Percentiles rank a stretch among this genome's conserved stretches.
phyloP scores from a whole-genome alignment of 345 rosid species.

The Murraya paniculata region DNA sequence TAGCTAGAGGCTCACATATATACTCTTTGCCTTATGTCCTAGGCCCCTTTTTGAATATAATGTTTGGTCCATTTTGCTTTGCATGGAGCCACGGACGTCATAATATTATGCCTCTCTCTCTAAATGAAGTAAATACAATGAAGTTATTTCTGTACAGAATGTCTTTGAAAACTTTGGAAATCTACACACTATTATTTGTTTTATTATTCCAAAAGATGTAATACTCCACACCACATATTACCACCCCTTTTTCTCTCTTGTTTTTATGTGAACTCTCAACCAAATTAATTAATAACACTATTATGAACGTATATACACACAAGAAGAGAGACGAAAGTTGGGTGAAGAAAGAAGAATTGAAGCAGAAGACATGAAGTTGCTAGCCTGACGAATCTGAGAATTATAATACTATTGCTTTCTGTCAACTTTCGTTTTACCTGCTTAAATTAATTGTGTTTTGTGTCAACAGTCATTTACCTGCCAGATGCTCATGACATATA shows the following conservation, averaged over 20 bases:
- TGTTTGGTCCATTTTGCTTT: conserved; percentile 13
- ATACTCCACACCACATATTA: no score
- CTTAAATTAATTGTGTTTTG: background rate
- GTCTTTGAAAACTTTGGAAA: background rate
- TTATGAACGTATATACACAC: no score
- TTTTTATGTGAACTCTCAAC: background rate
- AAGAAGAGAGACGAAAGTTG: background rate
- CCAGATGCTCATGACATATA: conserved; percentile 46
- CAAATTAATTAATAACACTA: background rate
- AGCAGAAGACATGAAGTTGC: conserved; percentile 25
- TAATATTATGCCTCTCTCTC: background rate
- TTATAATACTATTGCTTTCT: background rate
- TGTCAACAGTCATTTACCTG: conserved; percentile 23
- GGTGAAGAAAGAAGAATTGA: background rate
- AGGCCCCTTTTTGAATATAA: conserved; percentile 7
- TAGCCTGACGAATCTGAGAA: conserved; percentile 37
- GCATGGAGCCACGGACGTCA: conserved; percentile 11
- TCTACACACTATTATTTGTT: conserved; percentile 11
- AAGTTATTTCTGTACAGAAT: background rate
- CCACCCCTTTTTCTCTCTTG: no score
- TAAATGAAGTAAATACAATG: conserved; percentile 2
- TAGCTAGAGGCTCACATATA: conserved; percentile 1
- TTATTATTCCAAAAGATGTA: background rate
- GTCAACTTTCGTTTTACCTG: no score
- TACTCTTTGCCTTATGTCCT: no score